A percentile compares a stretch with the other conserved stretches of the same genome.
phyloP scores from a whole-genome alignment of 768 basidiomycete species.

The Mycena pura region DNA sequence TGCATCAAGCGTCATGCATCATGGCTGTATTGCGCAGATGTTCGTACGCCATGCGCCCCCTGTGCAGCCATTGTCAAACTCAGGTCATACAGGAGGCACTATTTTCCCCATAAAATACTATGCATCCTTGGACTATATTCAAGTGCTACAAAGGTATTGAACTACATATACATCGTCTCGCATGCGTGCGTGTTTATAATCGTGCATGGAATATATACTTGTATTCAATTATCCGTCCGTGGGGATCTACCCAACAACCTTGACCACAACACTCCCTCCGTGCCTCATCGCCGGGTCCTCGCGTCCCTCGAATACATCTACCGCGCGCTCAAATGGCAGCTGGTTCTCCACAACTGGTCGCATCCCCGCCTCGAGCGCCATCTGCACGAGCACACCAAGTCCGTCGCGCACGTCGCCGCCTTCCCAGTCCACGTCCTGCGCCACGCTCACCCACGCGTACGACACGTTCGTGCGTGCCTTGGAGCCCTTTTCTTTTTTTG shows the following conservation, averaged over 20 bases:
- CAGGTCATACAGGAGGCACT: no score
- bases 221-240: no score
- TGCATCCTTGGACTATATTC: no score
- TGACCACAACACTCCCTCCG: constrained; percentile 22
- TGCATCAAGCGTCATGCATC: no score
- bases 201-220: no score
- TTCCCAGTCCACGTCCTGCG: constrained; percentile 85
- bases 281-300: constrained; percentile 7
- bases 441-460: constrained; percentile 84
- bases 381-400: constrained; percentile 47
- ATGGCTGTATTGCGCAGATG: no score
- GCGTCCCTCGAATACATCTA: constrained; percentile 52
- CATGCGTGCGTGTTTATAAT: no score
- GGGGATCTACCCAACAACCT: constrained; percentile 24
- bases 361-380: constrained; percentile 50
- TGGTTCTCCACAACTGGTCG: constrained; percentile 54
- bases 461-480: constrained; percentile 49
- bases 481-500: constrained; percentile 33
- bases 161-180: no score
- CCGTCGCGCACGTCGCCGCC: constrained; percentile 72
- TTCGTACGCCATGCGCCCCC: no score
- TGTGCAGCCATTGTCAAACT: no score
- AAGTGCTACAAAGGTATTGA: no score
- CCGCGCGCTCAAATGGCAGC: constrained; percentile 61
- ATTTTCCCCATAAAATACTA: no score